Conservation (phyloP, 768 basidiomycete species). For the Tylopilus sp. region DNA sequence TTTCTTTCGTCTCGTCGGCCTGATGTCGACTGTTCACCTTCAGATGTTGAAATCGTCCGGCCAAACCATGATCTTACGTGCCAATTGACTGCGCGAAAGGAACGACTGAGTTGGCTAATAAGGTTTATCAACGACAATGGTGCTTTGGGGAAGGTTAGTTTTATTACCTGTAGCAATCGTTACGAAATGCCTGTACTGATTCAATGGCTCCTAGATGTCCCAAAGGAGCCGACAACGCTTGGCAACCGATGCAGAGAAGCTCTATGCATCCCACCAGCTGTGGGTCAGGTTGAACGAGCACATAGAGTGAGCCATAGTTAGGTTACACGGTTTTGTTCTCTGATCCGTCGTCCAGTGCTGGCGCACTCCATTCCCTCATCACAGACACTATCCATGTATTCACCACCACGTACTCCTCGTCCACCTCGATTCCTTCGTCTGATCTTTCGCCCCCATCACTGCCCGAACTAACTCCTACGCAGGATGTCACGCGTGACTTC, state of each 20-base stretch:
- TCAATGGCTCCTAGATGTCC: conserved; percentile 55
- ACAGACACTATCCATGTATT: conserved; percentile 67
- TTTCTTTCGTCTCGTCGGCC: background rate
- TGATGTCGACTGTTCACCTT: background rate
- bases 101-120: conserved; percentile 80
- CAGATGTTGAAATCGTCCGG: conserved; percentile 65
- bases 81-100: conserved; percentile 72
- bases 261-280: conserved; percentile 75
- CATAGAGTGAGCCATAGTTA: conserved; percentile 46
- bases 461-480: conserved; percentile 49
- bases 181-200: conserved; percentile 2
- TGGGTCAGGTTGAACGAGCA: conserved; percentile 77
- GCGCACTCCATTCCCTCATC: conserved; percentile 58
- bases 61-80: conserved; percentile 77
- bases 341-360: conserved; percentile 37
- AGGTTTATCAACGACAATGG: conserved; percentile 86
- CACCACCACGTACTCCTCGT: conserved; percentile 43
- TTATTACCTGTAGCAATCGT: background rate
- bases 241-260: conserved; percentile 80
- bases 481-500: conserved; percentile 82
- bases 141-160: conserved; percentile 64
- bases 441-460: conserved; percentile 24
- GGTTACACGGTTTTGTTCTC: background rate
- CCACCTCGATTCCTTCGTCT: conserved; percentile 13
- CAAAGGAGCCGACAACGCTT: conserved; percentile 73